Base-by-base conservation (phyloP, 768 basidiomycete species). In the Pisolithus orientalis region DNA sequence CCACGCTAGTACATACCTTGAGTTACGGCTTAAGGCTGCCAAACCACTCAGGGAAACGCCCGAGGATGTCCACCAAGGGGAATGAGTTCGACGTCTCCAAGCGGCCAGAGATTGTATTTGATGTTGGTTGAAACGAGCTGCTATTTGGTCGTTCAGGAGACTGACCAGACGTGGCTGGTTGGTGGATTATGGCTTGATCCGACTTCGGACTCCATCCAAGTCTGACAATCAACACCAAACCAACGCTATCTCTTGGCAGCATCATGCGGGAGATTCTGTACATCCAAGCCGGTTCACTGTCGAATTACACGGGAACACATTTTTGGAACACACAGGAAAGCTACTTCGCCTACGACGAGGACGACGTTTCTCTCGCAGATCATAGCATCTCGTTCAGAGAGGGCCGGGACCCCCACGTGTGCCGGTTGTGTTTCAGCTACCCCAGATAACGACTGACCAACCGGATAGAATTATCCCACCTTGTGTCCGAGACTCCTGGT, bases 281-380 rank as follows among this genome's bases (percentile, higher is more conserved):
- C 64, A 72, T 91, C 47, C 88, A 90, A 66, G 85, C 85, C 0
- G 87, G 87, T 51, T 64, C 72, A 32, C 60, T 79, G 42, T 75
- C 87, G 17, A 90, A 90, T 61, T 82, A 82, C 61, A 67, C 77
- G 17, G 87, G 86, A 44, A 80, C 86, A 0, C 88, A 90, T 60
- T 90, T 87, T 59, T 91, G 87, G 87, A 90, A 90, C 60, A 78
- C 85, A 1, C 87, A 90, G 65, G 84, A 88, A 64, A 75, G 67
- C 56, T 90, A 90, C 64, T 77, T 84, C 57, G 71, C 73, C 0
- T 77, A 78, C 54, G 70, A 72, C 21, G 75, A 75, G 44, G 67
- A 65, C 38, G 70, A 74, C 50, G 74, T 76, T 24, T 59, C 75
- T 4, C 51, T 73, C 31, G 68, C 80, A 37, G 73, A 79, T 52